Evolutionary conservation across 2,329 filamentous ascomycete genomes (phyloP).

Genomic region (Aspergillus ibericus): DNA sequence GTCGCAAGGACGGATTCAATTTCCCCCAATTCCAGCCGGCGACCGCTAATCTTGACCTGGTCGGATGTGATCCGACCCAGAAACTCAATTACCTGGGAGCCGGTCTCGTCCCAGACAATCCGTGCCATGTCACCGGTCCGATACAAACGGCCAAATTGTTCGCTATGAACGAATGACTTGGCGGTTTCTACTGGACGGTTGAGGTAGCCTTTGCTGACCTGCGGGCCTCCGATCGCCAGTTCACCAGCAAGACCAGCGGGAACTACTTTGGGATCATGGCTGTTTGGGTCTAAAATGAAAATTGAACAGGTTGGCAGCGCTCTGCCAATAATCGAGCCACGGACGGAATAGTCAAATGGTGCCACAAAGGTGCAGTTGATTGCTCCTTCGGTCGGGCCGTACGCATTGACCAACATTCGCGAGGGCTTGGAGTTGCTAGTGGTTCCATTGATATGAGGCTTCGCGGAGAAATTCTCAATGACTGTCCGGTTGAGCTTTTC

Average conservation of each 20-base stretch:
- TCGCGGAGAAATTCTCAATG: constrained; percentile 32
- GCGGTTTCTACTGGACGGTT: constrained; percentile 27
- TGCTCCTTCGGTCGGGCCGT: constrained; percentile 36
- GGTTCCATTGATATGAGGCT: background rate
- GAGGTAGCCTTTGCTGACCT: constrained; percentile 32
- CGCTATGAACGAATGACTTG: constrained; percentile 26
- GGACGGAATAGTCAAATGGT: constrained; percentile 18
- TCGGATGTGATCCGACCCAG: constrained; percentile 75
- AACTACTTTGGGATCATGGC: constrained; percentile 33
- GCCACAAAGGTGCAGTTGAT: constrained; percentile 30
- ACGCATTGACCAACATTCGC: constrained; percentile 32
- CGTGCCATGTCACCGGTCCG: constrained; percentile 49
- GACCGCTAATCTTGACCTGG: constrained; percentile 83
- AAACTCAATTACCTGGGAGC: constrained; percentile 61
- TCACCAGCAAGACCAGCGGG: constrained; percentile 48
- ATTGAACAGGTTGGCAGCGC: constrained; percentile 38
- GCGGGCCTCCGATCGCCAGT: constrained; percentile 41
- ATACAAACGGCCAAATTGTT: constrained; percentile 49
- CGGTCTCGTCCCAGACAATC: constrained; percentile 62
- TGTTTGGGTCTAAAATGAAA: constrained; percentile 28
- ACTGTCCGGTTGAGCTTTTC: constrained; percentile 36
- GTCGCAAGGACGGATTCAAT: constrained; percentile 53
- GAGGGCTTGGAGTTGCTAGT: background rate
- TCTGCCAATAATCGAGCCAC: constrained; percentile 40
- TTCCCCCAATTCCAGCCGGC: constrained; percentile 77